Conservation (phyloP, 768 basidiomycete species). For the Mycena indigotica region DNA sequence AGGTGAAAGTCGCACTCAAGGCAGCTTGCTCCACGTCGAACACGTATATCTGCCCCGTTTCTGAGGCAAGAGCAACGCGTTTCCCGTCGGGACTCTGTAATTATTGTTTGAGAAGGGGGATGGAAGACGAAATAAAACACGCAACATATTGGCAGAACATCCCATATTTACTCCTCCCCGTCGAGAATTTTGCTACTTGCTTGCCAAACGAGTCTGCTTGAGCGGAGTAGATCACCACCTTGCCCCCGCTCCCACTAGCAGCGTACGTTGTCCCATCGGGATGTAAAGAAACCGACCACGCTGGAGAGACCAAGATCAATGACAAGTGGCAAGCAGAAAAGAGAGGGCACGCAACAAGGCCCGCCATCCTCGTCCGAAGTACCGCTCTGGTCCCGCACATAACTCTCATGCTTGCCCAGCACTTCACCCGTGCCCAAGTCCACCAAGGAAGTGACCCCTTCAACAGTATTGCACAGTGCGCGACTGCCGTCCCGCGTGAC, state of each 20-base stretch:
- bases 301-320: conserved; percentile 37
- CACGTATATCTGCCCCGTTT: conserved; percentile 86
- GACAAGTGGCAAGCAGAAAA: not conserved
- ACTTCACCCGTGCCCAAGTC: conserved; percentile 65
- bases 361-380: conserved; percentile 56
- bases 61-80: conserved; percentile 78
- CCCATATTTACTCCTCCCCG: conserved; percentile 76
- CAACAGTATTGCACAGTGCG: conserved; percentile 80
- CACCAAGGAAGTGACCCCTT: conserved; percentile 79
- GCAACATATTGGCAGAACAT: conserved; percentile 74
- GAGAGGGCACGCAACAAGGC: conserved; percentile 66
- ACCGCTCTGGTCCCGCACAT: conserved; percentile 37
- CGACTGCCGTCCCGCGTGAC: conserved; percentile 63
- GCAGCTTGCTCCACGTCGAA: conserved; percentile 75
- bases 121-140: conserved; percentile 1
- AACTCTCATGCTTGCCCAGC: conserved; percentile 74
- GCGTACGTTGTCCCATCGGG: conserved; percentile 75
- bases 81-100: conserved; percentile 85
- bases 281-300: conserved; percentile 84
- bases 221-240: conserved; percentile 73
- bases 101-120: conserved; percentile 2
- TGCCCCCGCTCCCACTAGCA: conserved; percentile 71
- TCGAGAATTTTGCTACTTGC: conserved; percentile 56
- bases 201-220: conserved; percentile 67
- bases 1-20: conserved; percentile 71